Conservation (phyloP, 2,329 filamentous ascomycete genomes). For the Aureobasidium namibiae region DNA sequence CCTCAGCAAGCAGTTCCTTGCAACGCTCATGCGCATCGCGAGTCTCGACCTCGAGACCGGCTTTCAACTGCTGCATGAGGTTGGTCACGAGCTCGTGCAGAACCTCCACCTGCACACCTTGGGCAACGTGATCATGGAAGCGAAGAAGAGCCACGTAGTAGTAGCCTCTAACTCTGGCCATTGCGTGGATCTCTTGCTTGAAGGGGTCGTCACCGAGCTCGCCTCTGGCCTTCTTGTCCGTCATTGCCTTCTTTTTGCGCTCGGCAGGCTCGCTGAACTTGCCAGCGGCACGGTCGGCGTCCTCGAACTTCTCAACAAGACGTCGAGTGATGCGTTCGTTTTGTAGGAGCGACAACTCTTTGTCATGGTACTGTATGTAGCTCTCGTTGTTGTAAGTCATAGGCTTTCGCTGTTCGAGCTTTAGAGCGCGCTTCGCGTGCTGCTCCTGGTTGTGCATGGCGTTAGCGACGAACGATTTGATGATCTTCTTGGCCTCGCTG, state of each 20-base stretch:
- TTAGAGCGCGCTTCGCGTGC: constrained; percentile 21
- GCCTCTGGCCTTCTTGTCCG: constrained; percentile 20
- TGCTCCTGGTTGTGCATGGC: constrained; percentile 23
- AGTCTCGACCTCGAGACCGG: constrained; percentile 17
- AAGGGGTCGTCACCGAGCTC: constrained; percentile 52
- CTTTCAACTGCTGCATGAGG: constrained; percentile 17
- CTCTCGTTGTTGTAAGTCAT: constrained; percentile 26
- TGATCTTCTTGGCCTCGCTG: constrained; percentile 18
- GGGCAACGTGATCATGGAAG: constrained; percentile 49
- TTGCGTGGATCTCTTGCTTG: constrained; percentile 51
- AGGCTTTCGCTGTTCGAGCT: constrained; percentile 28
- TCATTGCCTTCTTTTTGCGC: constrained; percentile 23
- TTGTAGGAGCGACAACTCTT: constrained; percentile 19
- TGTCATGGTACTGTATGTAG: constrained; percentile 18
- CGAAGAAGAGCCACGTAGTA: constrained; percentile 59
- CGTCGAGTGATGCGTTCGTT: constrained; percentile 23
- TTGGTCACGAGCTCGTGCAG: constrained; percentile 18
- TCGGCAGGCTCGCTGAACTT: constrained; percentile 21
- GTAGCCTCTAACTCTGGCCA: constrained; percentile 58
- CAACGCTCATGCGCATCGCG: constrained; percentile 16
- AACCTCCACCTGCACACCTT: constrained; percentile 31
- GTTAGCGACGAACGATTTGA: constrained; percentile 21
- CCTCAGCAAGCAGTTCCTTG: constrained; percentile 27
- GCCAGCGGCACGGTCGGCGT: constrained; percentile 15
- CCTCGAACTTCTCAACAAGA: constrained; percentile 22